Evolutionary conservation across 495 filamentous ascomycete genomes (phyloP), one percentile per base, ranked within the genome.

Genomic region (Penicillium goetzii): DNA sequence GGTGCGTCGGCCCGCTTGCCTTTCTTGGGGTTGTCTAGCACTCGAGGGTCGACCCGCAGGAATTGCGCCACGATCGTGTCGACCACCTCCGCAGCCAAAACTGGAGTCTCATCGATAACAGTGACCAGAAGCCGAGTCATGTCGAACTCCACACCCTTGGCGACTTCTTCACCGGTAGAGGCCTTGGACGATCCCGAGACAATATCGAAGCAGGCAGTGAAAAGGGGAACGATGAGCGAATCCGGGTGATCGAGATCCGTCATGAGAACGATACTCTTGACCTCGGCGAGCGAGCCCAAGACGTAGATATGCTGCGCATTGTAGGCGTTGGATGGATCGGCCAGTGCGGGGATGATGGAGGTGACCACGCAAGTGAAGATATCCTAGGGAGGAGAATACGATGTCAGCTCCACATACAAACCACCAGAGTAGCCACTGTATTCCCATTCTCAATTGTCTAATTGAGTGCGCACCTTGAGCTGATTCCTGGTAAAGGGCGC

Each of bases 1-100:
- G 81, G 82, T 26, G 77, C 76, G 56, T 85, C 87, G 23, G 81
- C 80, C 53, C 88, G 90, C 70, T 87, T 89, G 26, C 78, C 81
- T 73, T 85, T 87, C 64, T 72, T 78, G 26, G 69, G 70, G 49
- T 72, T 84, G 9, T 81, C 77, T 25, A 86, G 56, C 19, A 80
- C 78, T 25, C 82, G 81, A 12, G 89, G 88, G 59, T 92, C 92
- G 3, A 92, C 92, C 62, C 95, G 87, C 49, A 98, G 80, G 70
- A 99, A 99, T 73, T 99, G 95, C 4, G 92, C 92, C 63, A 98
- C 88, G 62, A 99, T 92, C 14, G 93, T 88, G 70, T 99, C 94
- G n/a, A 97, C 84, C 1, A 95, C 91, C 61, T 92, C 87, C 0
- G 86, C 77, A 0, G 96, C 91, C 3, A 99, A 81, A n/a, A 84